Evolutionary conservation across 805 yeast genomes (phyloP).

Genomic region (Blastobotrys attinorum): DNA sequence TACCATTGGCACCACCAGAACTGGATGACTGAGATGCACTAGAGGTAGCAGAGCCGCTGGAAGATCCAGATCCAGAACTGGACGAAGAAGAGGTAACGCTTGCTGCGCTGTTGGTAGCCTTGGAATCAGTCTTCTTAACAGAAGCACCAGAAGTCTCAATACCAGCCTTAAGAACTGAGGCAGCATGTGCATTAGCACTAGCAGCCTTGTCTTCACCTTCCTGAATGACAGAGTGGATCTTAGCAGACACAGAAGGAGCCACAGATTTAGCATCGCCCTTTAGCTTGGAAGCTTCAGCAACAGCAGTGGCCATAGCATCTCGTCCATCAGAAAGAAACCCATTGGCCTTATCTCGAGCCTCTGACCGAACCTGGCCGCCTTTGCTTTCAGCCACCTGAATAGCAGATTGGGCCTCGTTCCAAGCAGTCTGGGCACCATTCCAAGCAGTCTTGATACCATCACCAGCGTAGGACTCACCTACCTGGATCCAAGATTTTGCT

Average conservation of each 20-base stretch:
- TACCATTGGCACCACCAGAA: background rate
- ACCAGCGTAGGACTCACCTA: constrained; percentile 2
- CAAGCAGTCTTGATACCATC: background rate
- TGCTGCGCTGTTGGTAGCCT: background rate
- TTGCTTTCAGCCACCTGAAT: background rate
- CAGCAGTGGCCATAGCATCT: background rate
- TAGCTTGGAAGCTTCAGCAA: background rate
- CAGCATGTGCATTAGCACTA: background rate
- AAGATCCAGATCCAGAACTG: background rate
- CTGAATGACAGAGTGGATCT: background rate
- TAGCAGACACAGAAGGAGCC: background rate
- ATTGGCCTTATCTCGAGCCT: background rate
- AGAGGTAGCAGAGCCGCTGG: background rate
- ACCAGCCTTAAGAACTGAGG: background rate
- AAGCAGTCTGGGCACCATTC: background rate
- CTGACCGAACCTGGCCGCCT: background rate
- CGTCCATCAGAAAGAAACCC: background rate
- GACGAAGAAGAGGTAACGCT: background rate
- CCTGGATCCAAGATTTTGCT: background rate
- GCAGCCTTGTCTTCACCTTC: background rate
- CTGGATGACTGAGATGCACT: background rate
- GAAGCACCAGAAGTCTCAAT: background rate
- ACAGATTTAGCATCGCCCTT: background rate
- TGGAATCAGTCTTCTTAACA: background rate
- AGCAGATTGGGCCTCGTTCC: background rate